These are phyloP conservation scores for Aspergillus puulaauensis DNA, from an alignment of 2,329 filamentous ascomycete species.

Conservation along the genomic window DNA sequence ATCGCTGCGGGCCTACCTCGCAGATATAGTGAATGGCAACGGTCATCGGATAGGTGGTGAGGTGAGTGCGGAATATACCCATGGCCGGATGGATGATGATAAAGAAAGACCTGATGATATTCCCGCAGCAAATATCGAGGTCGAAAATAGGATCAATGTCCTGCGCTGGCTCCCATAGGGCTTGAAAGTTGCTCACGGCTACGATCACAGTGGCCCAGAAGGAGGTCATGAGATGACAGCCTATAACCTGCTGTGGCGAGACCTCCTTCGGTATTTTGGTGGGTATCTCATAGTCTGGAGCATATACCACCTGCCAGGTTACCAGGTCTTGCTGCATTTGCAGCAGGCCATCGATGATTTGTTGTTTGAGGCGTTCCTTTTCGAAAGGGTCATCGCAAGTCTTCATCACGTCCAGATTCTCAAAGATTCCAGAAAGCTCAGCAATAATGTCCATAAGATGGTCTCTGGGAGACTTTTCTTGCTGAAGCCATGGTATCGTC, in stretches of 20 bases:
- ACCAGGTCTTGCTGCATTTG: neutral
- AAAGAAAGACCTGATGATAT: slow-evolving; percentile 2
- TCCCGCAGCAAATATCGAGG: slow-evolving; percentile 2
- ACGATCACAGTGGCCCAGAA: slow-evolving; percentile 3
- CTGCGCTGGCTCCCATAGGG: neutral
- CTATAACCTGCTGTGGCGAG: neutral
- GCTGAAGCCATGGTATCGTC: slow-evolving; percentile 6
- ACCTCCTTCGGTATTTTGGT: neutral
- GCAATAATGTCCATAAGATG: slow-evolving; percentile 5
- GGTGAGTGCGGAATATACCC: slow-evolving; percentile 1
- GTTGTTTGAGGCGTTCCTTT: neutral
- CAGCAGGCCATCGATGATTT: neutral
- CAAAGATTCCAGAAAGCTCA: slow-evolving; percentile 1
- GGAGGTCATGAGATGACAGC: neutral
- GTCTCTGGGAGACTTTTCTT: slow-evolving; percentile 7
- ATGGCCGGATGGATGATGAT: neutral
- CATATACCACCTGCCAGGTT: neutral
- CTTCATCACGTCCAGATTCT: slow-evolving; percentile 5
- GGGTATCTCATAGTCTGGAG: slow-evolving; percentile 1
- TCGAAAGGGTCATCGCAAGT: neutral
- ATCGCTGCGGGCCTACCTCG: neutral
- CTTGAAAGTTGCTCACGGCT: neutral
- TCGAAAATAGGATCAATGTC: neutral
- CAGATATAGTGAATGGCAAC: slow-evolving; percentile 1
- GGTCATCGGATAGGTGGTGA: neutral